Conservation (phyloP, 257 asterid genomes). For the Nicotiana paniculata region DNA sequence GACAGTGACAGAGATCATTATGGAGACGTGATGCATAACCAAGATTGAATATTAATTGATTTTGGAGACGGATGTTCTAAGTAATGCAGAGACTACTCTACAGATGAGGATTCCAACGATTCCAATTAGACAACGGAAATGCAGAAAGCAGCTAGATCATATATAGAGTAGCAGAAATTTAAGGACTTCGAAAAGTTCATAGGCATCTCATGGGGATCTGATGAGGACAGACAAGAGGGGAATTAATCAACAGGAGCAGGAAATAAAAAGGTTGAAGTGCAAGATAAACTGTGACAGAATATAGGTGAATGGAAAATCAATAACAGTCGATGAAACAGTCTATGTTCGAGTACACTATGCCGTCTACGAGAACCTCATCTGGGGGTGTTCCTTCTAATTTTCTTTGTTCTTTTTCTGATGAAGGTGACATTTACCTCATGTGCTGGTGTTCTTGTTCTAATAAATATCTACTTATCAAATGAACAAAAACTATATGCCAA, state of each 20-base stretch:
- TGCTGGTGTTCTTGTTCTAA: background rate
- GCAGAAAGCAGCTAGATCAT: background rate
- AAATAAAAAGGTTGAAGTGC: background rate
- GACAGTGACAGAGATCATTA: background rate
- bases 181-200: background rate
- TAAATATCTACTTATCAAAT: background rate
- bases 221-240: background rate
- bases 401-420: background rate
- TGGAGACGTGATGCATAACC: constrained; percentile 5
- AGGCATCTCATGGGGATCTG: background rate
- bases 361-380: background rate
- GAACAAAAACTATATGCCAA: background rate
- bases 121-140: background rate
- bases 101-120: constrained; percentile 1
- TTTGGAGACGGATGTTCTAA: background rate
- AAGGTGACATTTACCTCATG: background rate
- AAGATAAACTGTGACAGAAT: background rate
- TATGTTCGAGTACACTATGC: background rate
- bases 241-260: background rate
- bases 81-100: background rate
- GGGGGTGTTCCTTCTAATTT: background rate
- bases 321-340: background rate
- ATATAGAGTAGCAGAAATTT: background rate
- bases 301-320: background rate
- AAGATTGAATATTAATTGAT: background rate